phyloP scores from a whole-genome alignment of 768 basidiomycete species.

The Solioccasus polychromus region DNA sequence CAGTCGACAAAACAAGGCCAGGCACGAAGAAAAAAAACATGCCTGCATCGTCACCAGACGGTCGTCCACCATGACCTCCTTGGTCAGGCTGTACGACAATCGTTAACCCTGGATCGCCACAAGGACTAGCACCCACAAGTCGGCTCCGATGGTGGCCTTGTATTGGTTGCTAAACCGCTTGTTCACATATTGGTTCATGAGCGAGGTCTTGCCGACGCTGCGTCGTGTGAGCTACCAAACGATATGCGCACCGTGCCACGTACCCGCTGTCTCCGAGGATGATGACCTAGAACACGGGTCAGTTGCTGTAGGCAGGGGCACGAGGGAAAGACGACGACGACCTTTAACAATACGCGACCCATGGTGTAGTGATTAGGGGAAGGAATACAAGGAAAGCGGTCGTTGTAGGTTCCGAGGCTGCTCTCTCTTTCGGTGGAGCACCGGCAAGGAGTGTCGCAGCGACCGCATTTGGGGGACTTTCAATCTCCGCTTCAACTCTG shows the following conservation, averaged over 20 bases:
- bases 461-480: constrained; percentile 20
- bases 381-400: too few relatives aligned
- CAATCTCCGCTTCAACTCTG: constrained; percentile 24
- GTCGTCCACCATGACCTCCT: constrained; percentile 99
- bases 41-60: constrained; percentile 99
- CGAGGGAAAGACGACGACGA: constrained; percentile 27
- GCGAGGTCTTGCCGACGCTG: constrained; percentile 98
- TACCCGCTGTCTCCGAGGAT: constrained; percentile 98
- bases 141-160: constrained; percentile 97
- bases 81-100: constrained; percentile 67
- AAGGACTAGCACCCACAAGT: constrained; percentile 63
- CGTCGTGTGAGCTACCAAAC: constrained; percentile 10
- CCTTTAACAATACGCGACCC: constrained; percentile 89
- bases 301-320: constrained; percentile 5
- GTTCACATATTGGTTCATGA: constrained; percentile 99
- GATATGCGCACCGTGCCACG: constrained; percentile 24
- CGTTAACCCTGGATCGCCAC: constrained; percentile 2
- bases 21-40: constrained; percentile 14
- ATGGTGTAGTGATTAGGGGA: constrained; percentile 36
- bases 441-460: constrained; percentile 10
- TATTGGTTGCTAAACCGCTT: constrained; percentile 99
- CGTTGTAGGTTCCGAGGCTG: too few relatives aligned
- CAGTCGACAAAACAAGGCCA: neutral
- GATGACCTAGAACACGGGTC: constrained; percentile 67
- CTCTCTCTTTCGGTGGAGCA: constrained; percentile 15